phyloP scores from a whole-genome alignment of 441 rosid genomes.

The Aquilaria agallochum region DNA sequence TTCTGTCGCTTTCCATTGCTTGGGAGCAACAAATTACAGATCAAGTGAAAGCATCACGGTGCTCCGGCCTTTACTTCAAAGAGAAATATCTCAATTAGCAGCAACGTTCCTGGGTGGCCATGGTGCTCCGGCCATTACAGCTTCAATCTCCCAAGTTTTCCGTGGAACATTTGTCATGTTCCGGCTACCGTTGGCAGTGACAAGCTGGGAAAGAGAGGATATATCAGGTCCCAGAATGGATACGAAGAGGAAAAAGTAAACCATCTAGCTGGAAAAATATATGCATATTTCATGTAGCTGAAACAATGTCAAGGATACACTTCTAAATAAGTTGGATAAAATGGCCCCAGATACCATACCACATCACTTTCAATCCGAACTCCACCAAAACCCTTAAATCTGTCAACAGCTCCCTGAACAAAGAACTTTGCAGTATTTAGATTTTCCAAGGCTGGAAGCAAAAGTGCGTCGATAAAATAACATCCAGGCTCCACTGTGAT shows the following conservation, averaged over 20 bases:
- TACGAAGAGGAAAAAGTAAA: too few relatives aligned
- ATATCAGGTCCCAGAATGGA: too few relatives aligned
- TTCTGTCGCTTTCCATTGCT: background rate
- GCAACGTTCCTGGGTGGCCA: conserved; percentile 45
- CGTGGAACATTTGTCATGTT: conserved; percentile 87
- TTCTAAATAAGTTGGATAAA: too few relatives aligned
- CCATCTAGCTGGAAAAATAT: too few relatives aligned
- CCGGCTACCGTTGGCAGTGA: conserved; percentile 66
- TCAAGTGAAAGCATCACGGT: background rate
- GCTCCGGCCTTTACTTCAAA: background rate
- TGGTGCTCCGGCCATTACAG: conserved; percentile 84
- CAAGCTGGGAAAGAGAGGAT: conserved; percentile 35
- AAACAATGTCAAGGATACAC: too few relatives aligned
- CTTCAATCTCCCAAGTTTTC: conserved; percentile 73
- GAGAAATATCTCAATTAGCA: too few relatives aligned
- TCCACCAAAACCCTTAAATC: conserved; percentile 80
- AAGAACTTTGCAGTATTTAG: conserved; percentile 60
- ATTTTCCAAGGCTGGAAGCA: conserved; percentile 62
- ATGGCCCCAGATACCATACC: conserved; percentile 34
- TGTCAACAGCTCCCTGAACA: conserved; percentile 42
- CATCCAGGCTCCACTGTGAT: conserved; percentile 98
- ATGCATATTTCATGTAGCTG: too few relatives aligned
- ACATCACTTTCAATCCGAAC: conserved; percentile 95
- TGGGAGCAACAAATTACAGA: too few relatives aligned
- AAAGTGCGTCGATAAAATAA: conserved; percentile 82